Base-by-base conservation (phyloP, 257 asterid genomes). In the Solanum sparsipilum region DNA sequence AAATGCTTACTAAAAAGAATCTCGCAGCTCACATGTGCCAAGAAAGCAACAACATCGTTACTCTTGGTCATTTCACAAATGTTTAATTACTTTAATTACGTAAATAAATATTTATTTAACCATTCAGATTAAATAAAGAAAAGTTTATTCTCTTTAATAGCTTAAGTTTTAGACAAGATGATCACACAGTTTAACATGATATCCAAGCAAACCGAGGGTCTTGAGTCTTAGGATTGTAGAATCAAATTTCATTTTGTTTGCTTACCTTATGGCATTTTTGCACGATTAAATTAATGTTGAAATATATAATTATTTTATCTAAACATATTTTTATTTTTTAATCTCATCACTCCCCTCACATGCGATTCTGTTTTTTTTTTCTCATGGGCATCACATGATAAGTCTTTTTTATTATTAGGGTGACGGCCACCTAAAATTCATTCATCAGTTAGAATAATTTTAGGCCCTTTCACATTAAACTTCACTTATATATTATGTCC, bases 401-500 rank as follows among this genome's bases (percentile, higher is more conserved):
- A 63, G 25, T 21, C 29, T 63, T 63, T 63, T 63, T 63, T 3
- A 63, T 63, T 63, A 63, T 9, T 10, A n/a, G 16, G 32, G 32
- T 63, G 71, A 63, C 31, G 16, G 31, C 31, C 71, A 63, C 31
- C 60, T 78, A 41, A 78, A 78, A 25, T 41, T 25, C 84, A 39
- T 78, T 78, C 8, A 25, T 6, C 15, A 78, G 84, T 78, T 29
- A 15, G 84, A 13, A 44, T 15, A 68, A 15, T 41, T 41, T 78
- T 25, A 13, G 84, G 13, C 5, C 84, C 65, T 27, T 79, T 15
- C 85, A 81, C 85, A 81, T 81, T 27, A 81, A 81, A 81, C 27
- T 29, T 46, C 68, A 81, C 13, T 81, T 29, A 46, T 39, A 39
- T 36, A 38, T 76, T n/a, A 7, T 44, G 84, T 13, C 38, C n/a